Evolutionary conservation across 2,329 filamentous ascomycete genomes (phyloP).

Genomic region (Phyllachora maydis): DNA sequence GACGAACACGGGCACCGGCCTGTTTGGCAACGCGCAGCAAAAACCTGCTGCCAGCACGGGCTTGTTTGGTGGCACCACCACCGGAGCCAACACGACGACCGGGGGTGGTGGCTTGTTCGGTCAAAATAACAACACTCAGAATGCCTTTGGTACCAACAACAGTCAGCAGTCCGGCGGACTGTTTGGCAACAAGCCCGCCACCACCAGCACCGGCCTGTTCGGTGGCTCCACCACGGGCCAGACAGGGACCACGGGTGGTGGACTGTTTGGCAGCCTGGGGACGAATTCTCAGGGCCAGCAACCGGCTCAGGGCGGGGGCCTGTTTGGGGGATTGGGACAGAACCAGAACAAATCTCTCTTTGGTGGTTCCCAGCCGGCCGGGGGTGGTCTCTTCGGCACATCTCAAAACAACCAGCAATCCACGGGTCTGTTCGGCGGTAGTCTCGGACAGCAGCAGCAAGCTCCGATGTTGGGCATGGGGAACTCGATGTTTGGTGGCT

Average conservation of each 20-base stretch:
- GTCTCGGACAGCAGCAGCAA: constrained; percentile 21
- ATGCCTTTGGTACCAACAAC: constrained; percentile 2
- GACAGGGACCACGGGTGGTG: constrained; percentile 10
- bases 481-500: constrained; percentile 37
- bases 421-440: constrained; percentile 22
- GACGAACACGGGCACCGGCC: constrained; percentile 15
- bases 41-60: constrained; percentile 1
- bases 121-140: background rate
- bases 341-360: constrained; percentile 36
- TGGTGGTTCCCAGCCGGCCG: constrained; percentile 19
- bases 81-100: constrained; percentile 6
- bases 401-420: constrained; percentile 16
- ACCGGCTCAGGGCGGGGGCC: constrained; percentile 9
- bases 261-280: constrained; percentile 23
- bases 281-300: constrained; percentile 5
- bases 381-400: constrained; percentile 29
- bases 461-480: constrained; percentile 21
- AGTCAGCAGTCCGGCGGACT: constrained; percentile 2
- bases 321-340: constrained; percentile 30
- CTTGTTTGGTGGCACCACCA: background rate
- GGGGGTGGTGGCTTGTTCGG: constrained; percentile 2
- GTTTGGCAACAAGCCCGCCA: constrained; percentile 2
- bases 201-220: constrained; percentile 5
- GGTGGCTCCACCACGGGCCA: constrained; percentile 12
- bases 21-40: constrained; percentile 20